Evolutionary conservation across 2,329 filamentous ascomycete genomes (phyloP).

Genomic region (Didymosphaeria variabile): DNA sequence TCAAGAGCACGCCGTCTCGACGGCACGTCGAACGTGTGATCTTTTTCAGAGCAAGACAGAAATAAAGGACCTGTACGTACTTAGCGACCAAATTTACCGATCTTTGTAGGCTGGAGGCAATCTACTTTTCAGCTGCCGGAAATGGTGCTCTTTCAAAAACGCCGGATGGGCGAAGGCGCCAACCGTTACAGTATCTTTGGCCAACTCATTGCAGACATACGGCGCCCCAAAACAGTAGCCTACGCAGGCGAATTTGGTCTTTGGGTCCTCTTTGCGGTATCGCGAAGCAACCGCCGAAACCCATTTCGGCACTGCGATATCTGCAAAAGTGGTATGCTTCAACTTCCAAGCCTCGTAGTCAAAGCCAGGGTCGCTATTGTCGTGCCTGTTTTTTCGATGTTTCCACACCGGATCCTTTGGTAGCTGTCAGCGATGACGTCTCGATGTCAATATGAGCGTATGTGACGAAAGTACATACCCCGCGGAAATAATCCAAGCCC

Average conservation of each 20-base stretch:
- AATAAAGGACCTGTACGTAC: slow-evolving; percentile 49
- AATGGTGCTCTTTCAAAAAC: slow-evolving; percentile 59
- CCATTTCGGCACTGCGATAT: slow-evolving; percentile 57
- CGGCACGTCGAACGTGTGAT: slow-evolving; percentile 55
- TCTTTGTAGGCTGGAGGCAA: background rate
- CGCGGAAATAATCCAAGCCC: slow-evolving; percentile 58
- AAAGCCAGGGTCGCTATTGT: slow-evolving; percentile 45
- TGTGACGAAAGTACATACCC: slow-evolving; percentile 37
- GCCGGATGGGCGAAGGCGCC: slow-evolving; percentile 64
- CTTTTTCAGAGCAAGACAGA: slow-evolving; percentile 57
- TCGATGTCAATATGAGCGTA: background rate
- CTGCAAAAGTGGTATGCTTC: slow-evolving; percentile 57
- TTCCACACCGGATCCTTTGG: slow-evolving; percentile 54
- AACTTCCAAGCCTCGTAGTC: slow-evolving; percentile 60
- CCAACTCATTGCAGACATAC: slow-evolving; percentile 56
- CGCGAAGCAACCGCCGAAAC: slow-evolving; percentile 47
- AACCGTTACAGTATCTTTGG: slow-evolving; percentile 47
- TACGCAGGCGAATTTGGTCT: slow-evolving; percentile 53
- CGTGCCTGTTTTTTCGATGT: slow-evolving; percentile 42
- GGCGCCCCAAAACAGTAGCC: slow-evolving; percentile 54
- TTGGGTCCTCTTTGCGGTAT: slow-evolving; percentile 41
- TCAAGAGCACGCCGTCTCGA: slow-evolving; percentile 54
- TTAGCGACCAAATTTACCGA: too few relatives aligned
- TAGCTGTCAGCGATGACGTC: background rate
- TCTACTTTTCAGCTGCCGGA: slow-evolving; percentile 48